Evolutionary conservation across 148 eudicot species (phyloP).

Genomic region (Bassia scoparia): DNA sequence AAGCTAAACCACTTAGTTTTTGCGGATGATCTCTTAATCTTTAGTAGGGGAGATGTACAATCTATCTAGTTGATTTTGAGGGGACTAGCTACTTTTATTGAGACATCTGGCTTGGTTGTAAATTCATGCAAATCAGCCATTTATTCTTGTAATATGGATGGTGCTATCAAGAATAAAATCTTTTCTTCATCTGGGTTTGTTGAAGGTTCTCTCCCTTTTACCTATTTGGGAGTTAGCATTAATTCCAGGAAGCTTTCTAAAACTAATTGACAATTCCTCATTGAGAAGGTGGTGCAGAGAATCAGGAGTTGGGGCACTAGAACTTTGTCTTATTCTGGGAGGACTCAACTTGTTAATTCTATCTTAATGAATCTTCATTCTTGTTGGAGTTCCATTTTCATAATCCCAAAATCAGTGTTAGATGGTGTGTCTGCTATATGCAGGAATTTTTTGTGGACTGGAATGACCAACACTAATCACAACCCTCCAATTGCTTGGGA

Average conservation of each 20-base stretch:
- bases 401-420: background rate
- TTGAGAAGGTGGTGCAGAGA: background rate
- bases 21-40: background rate
- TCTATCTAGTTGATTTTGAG: background rate
- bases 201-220: background rate
- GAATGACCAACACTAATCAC: background rate
- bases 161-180: background rate
- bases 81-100: background rate
- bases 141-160: background rate
- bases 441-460: background rate
- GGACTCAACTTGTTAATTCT: background rate
- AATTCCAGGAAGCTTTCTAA: background rate
- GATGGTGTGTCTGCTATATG: background rate
- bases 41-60: background rate
- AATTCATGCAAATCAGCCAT: background rate
- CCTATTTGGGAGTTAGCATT: background rate
- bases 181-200: background rate
- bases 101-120: background rate
- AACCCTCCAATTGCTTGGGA: background rate
- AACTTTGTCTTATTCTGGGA: background rate
- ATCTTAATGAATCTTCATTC: background rate
- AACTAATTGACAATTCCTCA: background rate
- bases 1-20: background rate
- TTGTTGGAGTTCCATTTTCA: background rate
- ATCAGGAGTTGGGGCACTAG: background rate